A percentile compares a stretch with the other conserved stretches of the same genome.
Conservation (phyloP, 176 grass and related monocot genomes). For the Eleusine indica region DNA sequence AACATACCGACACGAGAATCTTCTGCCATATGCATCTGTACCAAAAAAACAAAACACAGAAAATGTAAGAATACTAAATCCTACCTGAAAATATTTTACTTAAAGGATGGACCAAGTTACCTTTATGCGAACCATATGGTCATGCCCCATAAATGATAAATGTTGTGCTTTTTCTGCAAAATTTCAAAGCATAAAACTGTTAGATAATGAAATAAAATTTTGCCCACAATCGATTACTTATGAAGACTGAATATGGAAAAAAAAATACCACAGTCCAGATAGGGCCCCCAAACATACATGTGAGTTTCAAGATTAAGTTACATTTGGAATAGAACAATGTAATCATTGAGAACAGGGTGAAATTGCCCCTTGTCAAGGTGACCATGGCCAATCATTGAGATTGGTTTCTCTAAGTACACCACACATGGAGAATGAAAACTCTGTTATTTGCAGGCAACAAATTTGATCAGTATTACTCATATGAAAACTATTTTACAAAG, state of each 20-base stretch:
- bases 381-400: conserved; percentile 39
- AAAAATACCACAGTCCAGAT: conserved; percentile 34
- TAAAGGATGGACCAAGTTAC: conserved; percentile 23
- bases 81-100: conserved; percentile 19
- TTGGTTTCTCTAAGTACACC: conserved; percentile 25
- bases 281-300: conserved; percentile 33
- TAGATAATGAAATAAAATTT: conserved; percentile 8
- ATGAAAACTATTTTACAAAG: conserved; percentile 20
- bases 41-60: background rate
- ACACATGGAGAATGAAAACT: conserved; percentile 19
- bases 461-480: conserved; percentile 8
- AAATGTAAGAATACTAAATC: conserved; percentile 26
- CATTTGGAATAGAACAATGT: background rate
- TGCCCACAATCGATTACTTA: background rate
- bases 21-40: conserved; percentile 43
- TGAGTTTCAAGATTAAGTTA: conserved; percentile 26
- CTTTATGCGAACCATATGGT: conserved; percentile 45
- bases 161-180: conserved; percentile 23
- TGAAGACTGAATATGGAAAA: conserved; percentile 8
- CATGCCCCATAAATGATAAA: conserved; percentile 24
- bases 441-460: conserved; percentile 15
- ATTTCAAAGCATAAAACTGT: conserved; percentile 33
- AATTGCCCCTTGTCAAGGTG: conserved; percentile 40
- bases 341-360: conserved; percentile 1
- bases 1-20: conserved; percentile 48